Percentiles rank a stretch among this genome's conserved stretches.
Evolutionary conservation across 164 flowering plant species (phyloP).

Genomic region (Litsea cubeba): DNA sequence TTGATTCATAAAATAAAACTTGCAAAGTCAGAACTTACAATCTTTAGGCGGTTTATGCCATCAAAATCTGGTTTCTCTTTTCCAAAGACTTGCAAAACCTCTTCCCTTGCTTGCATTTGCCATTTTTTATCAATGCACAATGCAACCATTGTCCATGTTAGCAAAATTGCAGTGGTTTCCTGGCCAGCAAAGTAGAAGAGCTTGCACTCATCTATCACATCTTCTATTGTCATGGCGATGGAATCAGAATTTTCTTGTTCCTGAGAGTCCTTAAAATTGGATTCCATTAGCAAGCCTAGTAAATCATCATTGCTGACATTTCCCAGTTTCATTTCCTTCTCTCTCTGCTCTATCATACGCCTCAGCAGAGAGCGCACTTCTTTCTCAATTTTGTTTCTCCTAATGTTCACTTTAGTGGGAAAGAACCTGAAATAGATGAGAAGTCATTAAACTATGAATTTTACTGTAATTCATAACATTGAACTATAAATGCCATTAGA

Average conservation of each 20-base stretch:
- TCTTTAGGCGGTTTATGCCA: slow-evolving; percentile 6
- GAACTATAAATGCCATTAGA: not conserved
- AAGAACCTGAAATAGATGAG: slow-evolving; percentile 6
- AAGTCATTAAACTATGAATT: not conserved
- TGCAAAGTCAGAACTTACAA: not conserved
- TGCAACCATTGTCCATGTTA: slow-evolving; percentile 7
- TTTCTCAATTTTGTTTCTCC: slow-evolving; percentile 7
- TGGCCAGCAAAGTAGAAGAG: slow-evolving; percentile 15
- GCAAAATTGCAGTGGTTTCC: slow-evolving; percentile 5
- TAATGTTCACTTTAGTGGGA: slow-evolving; percentile 4
- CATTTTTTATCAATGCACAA: slow-evolving; percentile 5
- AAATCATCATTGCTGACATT: slow-evolving; percentile 1
- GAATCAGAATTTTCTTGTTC: not conserved
- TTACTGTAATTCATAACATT: no score
- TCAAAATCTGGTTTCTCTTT: slow-evolving; percentile 5
- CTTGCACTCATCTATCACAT: slow-evolving; percentile 11
- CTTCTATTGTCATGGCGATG: not conserved
- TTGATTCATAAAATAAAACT: not conserved
- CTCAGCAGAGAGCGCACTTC: not conserved
- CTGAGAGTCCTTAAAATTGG: not conserved
- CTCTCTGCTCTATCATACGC: slow-evolving; percentile 1
- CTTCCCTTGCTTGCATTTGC: slow-evolving; percentile 13
- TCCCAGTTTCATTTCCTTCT: slow-evolving; percentile 12
- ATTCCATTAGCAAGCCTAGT: slow-evolving; percentile 8
- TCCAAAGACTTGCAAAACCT: slow-evolving; percentile 11